Base-by-base conservation (phyloP, 2,329 filamentous ascomycete genomes). In the Knoxdaviesia capensis region DNA sequence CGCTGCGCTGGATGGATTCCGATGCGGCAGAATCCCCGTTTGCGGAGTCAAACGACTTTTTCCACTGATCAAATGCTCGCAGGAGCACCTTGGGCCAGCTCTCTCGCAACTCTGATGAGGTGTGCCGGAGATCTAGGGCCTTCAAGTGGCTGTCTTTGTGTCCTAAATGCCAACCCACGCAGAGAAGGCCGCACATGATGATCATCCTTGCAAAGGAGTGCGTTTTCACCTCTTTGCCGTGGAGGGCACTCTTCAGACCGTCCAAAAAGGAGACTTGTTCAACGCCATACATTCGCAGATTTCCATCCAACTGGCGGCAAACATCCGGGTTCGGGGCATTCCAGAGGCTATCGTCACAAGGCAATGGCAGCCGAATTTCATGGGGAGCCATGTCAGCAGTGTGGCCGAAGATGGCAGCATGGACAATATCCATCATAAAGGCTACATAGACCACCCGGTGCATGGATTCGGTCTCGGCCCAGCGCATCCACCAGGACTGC, bases 371-470 rank as follows among this genome's bases (percentile, higher is more conserved):
- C 5, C 83, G 76, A 60, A 94, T 81, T 57, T 94, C 86, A 52
- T 93, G 83, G 1, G 85, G 82, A 1, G 85, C 81, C 84, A 94
- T 92, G 46, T 87, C 83, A 0, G 84, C 84, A 0, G 79, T 77
- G 55, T 94, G 86, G 0, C 86, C 86, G 52, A 94, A 94, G 76
- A 94, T 90, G 28, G 82, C 86, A 1, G 85, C 85, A 54, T 94
- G 86, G 1, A 83, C 79, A 6, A 84, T 81, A 53, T 94, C 86
- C 53, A 93, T 74, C 52, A 93, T 80, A 55, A 94, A 94, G 1
- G 86, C 85, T 0, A 77, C 84, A 59, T 90, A 94, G 0, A 87
- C 85, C 2, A 84, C 84, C 42, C 86, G 70, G 46, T 85, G 74
- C 48, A 87, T 93, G 0, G 86, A 82, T 55, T 94, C 86, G 1